These are phyloP conservation scores for Botryobasidium botryosum DNA, from an alignment of 768 basidiomycete species.

Conservation along the genomic window DNA sequence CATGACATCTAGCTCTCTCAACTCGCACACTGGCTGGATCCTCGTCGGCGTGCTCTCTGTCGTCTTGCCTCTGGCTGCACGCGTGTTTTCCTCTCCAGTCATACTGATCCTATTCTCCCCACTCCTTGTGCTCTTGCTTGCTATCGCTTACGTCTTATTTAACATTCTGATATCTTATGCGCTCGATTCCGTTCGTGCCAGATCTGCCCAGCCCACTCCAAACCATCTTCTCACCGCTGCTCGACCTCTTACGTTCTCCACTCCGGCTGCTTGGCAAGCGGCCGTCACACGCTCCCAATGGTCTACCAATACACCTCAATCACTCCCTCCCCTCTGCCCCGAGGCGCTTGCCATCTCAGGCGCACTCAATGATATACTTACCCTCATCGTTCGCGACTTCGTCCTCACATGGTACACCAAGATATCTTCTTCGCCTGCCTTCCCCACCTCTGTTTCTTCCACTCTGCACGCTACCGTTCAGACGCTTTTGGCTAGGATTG, in stretches of 20 bases:
- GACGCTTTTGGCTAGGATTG: slow-evolving; percentile 37
- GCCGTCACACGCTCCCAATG: slow-evolving; percentile 79
- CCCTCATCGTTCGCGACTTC: slow-evolving; percentile 74
- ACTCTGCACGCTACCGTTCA: slow-evolving; percentile 51
- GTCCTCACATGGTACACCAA: slow-evolving; percentile 78
- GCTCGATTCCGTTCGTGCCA: slow-evolving; percentile 10
- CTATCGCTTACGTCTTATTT: slow-evolving; percentile 10
- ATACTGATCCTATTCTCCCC: slow-evolving; percentile 14
- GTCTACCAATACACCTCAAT: slow-evolving; percentile 55
- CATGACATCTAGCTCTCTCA: no score
- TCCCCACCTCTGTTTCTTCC: slow-evolving; percentile 69
- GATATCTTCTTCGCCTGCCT: slow-evolving; percentile 73
- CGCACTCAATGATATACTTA: slow-evolving; percentile 63
- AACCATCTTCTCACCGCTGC: slow-evolving; percentile 31
- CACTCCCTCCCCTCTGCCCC: slow-evolving; percentile 49
- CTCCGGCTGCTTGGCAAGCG: slow-evolving; percentile 89
- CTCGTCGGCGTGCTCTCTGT: slow-evolving; percentile 7
- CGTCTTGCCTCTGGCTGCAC: slow-evolving; percentile 13
- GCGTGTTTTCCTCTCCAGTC: slow-evolving; percentile 16
- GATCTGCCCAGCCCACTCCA: slow-evolving; percentile 4
- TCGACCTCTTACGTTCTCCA: slow-evolving; percentile 69
- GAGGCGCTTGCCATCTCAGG: slow-evolving; percentile 46
- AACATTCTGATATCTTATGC: slow-evolving; percentile 14
- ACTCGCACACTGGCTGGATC: no score
- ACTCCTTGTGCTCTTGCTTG: slow-evolving; percentile 10